Evolutionary conservation across 1,284 basidiomycete genomes (phyloP).

Genomic region (Boletus smithii): DNA sequence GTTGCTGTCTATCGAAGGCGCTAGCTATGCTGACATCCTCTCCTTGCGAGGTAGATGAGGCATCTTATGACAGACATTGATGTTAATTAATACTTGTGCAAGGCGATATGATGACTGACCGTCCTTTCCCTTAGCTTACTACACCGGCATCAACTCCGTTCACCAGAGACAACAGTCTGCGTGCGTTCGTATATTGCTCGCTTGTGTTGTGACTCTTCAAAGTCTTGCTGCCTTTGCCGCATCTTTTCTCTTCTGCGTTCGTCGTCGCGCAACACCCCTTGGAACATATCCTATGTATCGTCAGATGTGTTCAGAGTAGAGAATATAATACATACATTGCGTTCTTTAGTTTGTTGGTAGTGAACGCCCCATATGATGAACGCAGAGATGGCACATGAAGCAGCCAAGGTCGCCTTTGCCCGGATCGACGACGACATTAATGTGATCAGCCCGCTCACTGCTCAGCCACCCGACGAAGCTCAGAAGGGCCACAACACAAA

Average conservation of each 20-base stretch:
- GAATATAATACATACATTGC: slow-evolving; percentile 54
- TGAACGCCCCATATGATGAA: slow-evolving; percentile 90
- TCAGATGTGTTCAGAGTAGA: slow-evolving; percentile 7
- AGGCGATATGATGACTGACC: slow-evolving; percentile 2
- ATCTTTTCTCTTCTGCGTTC: slow-evolving; percentile 74
- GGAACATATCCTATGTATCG: slow-evolving; percentile 77
- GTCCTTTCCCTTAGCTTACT: not conserved
- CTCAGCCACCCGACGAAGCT: slow-evolving; percentile 17
- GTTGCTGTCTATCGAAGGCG: slow-evolving; percentile 4
- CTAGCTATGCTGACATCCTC: not conserved
- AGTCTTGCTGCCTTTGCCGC: slow-evolving; percentile 60
- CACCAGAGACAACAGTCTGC: slow-evolving; percentile 46
- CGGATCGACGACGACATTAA: slow-evolving; percentile 54
- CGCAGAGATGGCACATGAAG: slow-evolving; percentile 64
- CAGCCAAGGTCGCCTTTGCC: slow-evolving; percentile 75
- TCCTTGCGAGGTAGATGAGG: not conserved
- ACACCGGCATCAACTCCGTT: slow-evolving; percentile 9
- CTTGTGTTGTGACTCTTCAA: slow-evolving; percentile 63
- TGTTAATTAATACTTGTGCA: not conserved
- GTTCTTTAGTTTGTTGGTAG: slow-evolving; percentile 82
- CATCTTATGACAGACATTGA: not conserved
- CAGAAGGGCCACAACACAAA: slow-evolving; percentile 24
- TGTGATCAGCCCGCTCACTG: slow-evolving; percentile 3
- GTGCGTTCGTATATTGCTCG: slow-evolving; percentile 65
- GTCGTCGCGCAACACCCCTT: slow-evolving; percentile 86